Conservation (phyloP, 371 early-diverging fungal genomes). For the Rhizomucor pusillus region DNA sequence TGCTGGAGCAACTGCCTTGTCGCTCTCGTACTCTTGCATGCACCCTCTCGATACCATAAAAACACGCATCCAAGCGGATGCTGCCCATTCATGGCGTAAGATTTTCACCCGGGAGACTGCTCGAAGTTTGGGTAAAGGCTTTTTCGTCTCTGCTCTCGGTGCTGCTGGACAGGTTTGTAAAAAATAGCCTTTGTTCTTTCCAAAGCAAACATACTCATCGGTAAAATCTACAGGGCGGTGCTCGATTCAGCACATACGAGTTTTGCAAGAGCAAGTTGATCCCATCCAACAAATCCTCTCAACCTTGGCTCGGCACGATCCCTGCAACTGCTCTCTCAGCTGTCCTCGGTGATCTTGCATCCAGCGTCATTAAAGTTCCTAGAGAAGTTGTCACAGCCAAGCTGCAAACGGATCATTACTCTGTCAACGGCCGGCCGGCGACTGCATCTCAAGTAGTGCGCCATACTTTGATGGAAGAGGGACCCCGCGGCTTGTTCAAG, state of each 20-base stretch:
- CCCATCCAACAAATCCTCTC: conserved; percentile 28
- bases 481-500: conserved; percentile 68
- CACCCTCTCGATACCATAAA: conserved; percentile 74
- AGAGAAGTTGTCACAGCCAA: conserved; percentile 81
- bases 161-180: conserved; percentile 65
- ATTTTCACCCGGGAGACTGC: conserved; percentile 54
- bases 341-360: conserved; percentile 73
- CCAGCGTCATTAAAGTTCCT: conserved; percentile 80
- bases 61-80: conserved; percentile 63
- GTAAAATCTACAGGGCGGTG: conserved; percentile 54
- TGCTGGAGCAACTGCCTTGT: conserved; percentile 67
- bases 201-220: neutral
- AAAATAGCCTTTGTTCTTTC: neutral
- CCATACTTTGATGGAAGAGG: conserved; percentile 61
- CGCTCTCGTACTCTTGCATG: conserved; percentile 69
- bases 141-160: conserved; percentile 65
- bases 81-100: conserved; percentile 33
- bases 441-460: conserved; percentile 53
- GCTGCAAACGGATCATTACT: conserved; percentile 69
- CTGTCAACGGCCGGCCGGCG: conserved; percentile 10
- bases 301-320: conserved; percentile 29
- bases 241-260: conserved; percentile 77
- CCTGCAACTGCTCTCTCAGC: conserved; percentile 75
- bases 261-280: conserved; percentile 64
- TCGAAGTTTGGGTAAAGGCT: conserved; percentile 63